Evolutionary conservation across 2,329 filamentous ascomycete genomes (phyloP), one percentile per base, ranked within the genome.

Genomic region (Chrysoporthe cubensis): DNA sequence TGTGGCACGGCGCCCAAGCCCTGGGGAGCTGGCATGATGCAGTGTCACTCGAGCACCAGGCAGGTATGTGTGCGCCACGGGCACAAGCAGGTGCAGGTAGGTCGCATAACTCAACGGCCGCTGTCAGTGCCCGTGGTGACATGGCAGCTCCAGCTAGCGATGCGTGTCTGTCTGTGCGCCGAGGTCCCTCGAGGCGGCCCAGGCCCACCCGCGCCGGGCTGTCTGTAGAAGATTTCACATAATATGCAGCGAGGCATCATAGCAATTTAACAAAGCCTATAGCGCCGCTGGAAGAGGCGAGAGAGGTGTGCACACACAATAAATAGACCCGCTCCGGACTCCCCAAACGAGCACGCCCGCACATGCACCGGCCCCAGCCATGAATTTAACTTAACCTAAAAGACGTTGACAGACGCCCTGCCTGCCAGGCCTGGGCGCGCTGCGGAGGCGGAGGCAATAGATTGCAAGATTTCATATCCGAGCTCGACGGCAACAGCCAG

Each of bases 391-490:
- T 34, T n/a, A 58, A 58, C 18, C 40, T n/a, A 40, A 43, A 40
- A 37, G 13, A 21, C 58, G 48, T 40, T 61, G 58, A 61, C 42
- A 48, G 58, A 61, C 48, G 58, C 48, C 42, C 58, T 61, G 43
- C 58, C 58, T 61, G 43, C 58, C n/a, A 59, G 37, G n/a, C 57
- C 40, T 16, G 37, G 11, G 18, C 34, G 18, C 32, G 34, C 14
- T 58, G 16, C 40, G 32, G 9, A 58, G 34, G 40, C 18, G 16
- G 18, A 58, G 32, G 26, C 18, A 18, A 13, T 21, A 14, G 37
- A 59, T 13, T 43, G 34, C 40, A 21, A 32, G 16, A 37, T 14
- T 57, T 46, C 44, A 46, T 46, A n/a, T 46, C 13, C 44, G 18
- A 13, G 18, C 44, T 46, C 18, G 44, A n/a, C 13, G 2, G 18